Evolutionary conservation across 768 basidiomycete species (phyloP).

Genomic region (Boletus sensibilis): DNA sequence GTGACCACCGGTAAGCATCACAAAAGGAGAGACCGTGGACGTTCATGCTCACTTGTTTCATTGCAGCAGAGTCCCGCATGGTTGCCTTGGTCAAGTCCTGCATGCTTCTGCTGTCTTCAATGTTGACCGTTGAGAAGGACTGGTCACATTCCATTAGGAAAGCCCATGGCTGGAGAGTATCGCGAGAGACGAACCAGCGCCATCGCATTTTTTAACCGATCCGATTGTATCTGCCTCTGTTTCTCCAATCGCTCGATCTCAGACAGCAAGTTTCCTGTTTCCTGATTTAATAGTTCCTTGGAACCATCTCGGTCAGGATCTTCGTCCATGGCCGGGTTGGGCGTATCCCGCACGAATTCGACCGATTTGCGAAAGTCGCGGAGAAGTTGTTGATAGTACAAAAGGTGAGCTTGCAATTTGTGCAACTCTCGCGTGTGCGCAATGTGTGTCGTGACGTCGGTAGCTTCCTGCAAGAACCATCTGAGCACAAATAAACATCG

Average conservation of each 20-base stretch:
- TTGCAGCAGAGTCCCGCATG: constrained; percentile 40
- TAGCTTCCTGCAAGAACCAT: constrained; percentile 40
- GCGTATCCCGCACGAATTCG: constrained; percentile 46
- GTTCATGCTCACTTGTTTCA: constrained; percentile 30
- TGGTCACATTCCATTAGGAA: constrained; percentile 20
- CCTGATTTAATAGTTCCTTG: constrained; percentile 12
- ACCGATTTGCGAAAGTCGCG: constrained; percentile 55
- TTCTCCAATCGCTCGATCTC: constrained; percentile 41
- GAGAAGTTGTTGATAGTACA: constrained; percentile 55
- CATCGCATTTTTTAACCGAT: constrained; percentile 34
- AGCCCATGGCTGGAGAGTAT: neutral
- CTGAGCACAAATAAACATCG: neutral
- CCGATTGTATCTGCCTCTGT: constrained; percentile 28
- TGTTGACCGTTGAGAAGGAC: constrained; percentile 62
- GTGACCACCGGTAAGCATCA: neutral
- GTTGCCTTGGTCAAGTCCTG: constrained; percentile 48
- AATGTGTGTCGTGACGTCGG: constrained; percentile 38
- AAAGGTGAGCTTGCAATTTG: constrained; percentile 54
- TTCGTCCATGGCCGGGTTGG: constrained; percentile 46
- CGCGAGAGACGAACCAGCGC: constrained; percentile 22
- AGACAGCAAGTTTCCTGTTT: constrained; percentile 35
- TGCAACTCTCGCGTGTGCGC: constrained; percentile 52
- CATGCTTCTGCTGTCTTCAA: constrained; percentile 56
- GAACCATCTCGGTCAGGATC: constrained; percentile 8
- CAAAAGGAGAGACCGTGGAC: neutral